Conservation (phyloP, 1,139 yeast species). For the Debaryomyces nepalensis region DNA sequence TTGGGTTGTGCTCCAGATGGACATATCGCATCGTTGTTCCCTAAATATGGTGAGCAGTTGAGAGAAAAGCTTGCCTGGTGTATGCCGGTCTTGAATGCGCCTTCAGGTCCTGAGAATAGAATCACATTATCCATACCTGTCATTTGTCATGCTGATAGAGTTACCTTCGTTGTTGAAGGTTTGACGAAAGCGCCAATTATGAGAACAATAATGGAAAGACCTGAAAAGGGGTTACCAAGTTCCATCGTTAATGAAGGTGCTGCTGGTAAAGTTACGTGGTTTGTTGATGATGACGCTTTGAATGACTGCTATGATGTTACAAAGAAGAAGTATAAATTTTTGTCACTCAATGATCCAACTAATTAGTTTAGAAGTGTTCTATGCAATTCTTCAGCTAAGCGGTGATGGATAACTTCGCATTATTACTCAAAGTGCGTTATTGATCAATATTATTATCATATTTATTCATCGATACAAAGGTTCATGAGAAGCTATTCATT, state of each 20-base stretch:
- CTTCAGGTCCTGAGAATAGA: slow-evolving; percentile 85
- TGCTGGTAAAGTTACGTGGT: slow-evolving; percentile 96
- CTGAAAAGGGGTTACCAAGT: slow-evolving; percentile 94
- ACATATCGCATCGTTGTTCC: slow-evolving; percentile 94
- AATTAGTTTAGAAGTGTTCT: too few species aligned
- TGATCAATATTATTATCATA: too few species aligned
- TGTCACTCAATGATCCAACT: slow-evolving; percentile 33
- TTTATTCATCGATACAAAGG: too few species aligned
- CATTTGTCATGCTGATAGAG: slow-evolving; percentile 90
- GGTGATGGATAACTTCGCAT: too few species aligned
- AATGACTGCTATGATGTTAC: slow-evolving; percentile 76
- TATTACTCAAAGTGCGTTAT: too few species aligned
- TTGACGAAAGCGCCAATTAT: slow-evolving; percentile 93
- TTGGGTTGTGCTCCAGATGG: slow-evolving; percentile 99
- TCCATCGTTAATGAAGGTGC: slow-evolving; percentile 95
- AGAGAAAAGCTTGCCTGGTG: slow-evolving; percentile 97
- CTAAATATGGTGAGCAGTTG: slow-evolving; percentile 80
- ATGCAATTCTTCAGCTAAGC: too few species aligned
- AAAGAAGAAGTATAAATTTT: slow-evolving; percentile 73
- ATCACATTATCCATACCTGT: slow-evolving; percentile 94
- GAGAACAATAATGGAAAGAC: slow-evolving; percentile 93
- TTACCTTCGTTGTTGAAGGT: slow-evolving; percentile 94
- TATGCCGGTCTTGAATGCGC: slow-evolving; percentile 90
- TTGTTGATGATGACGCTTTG: slow-evolving; percentile 94
- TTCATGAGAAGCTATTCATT: background rate